Evolutionary conservation across 192 early-diverging fungal species (phyloP), one percentile per base, ranked within the genome.

Genomic region (Coemansia reversa): DNA sequence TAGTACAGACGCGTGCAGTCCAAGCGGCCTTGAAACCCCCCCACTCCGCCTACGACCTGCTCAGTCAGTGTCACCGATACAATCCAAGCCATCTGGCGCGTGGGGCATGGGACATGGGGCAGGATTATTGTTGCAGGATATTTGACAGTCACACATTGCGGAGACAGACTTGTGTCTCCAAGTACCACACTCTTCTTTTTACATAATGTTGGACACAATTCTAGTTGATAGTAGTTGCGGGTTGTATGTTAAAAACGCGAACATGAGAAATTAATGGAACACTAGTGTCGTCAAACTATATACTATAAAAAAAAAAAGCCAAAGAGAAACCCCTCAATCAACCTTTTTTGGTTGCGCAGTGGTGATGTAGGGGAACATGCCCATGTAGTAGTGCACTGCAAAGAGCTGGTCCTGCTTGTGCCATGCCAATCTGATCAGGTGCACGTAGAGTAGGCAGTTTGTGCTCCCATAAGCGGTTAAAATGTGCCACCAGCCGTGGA

Each of bases 401-500:
- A 68, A 76, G 52, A 77, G 51, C 52, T 70, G 67, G 66, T 71
- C 68, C 23, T 81, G 67, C 32, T 67, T 68, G 29, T 76, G 62
- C 22, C 59, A 64, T 47, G 76, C 71, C 22, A 83, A 42, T 49
- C 70, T 68, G 18, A 79, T 49, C 62, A 79, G 60, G 49, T 81
- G 78, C 23, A 69, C 76, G 53, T 69, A 78, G 20, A 83, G 66
- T 19, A 85, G 53, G 51, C 77, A 55, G 23, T 72, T 75, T 33
- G 67, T 64, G 57, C 72, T 73, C 45, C 81, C 81, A 22, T 79
- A 69, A 0, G 77, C 84, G 7, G 85, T 85, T 29, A 76, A 54
- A 48, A 85, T 75, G 64, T 86, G 85, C 85, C 85, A 88, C 77
- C 84, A 84, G 11, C 85, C 85, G 63, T 86, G 86, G 27, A 86